These are phyloP conservation scores for Apodospora peruviana DNA, from an alignment of 495 filamentous ascomycete species.

Conservation along the genomic window DNA sequence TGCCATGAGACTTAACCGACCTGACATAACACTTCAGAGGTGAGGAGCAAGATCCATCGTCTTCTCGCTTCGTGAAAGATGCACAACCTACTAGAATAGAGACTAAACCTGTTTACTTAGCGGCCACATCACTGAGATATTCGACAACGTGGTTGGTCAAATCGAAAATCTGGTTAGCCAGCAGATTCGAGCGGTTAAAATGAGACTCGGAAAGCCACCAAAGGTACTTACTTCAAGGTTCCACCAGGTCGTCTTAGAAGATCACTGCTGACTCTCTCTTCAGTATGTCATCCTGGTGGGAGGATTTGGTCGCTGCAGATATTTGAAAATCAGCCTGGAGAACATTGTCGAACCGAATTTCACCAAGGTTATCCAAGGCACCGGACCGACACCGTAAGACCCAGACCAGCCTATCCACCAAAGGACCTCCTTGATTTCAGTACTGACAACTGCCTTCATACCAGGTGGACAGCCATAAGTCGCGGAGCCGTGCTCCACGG, in stretches of 20 bases:
- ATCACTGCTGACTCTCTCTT: background rate
- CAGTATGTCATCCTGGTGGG: conserved; percentile 3
- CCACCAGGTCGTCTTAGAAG: background rate
- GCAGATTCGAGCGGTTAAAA: background rate
- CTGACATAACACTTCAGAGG: background rate
- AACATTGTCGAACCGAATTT: too few species aligned
- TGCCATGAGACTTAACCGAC: background rate
- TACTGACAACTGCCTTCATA: too few species aligned
- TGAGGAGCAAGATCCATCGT: background rate
- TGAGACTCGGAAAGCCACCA: background rate
- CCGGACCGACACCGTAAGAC: background rate
- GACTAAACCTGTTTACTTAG: background rate
- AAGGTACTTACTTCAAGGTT: background rate
- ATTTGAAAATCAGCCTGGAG: background rate
- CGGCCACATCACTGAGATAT: background rate
- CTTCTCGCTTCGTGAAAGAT: background rate
- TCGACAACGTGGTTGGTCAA: background rate
- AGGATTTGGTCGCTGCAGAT: background rate
- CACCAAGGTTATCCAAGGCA: background rate
- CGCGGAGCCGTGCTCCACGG: background rate
- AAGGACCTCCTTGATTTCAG: too few species aligned
- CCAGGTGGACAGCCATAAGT: background rate
- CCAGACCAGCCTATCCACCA: too few species aligned
- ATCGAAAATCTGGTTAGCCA: background rate
- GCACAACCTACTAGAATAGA: background rate